phyloP scores from a whole-genome alignment of 1,284 basidiomycete species.

The Vanrija humicola region DNA sequence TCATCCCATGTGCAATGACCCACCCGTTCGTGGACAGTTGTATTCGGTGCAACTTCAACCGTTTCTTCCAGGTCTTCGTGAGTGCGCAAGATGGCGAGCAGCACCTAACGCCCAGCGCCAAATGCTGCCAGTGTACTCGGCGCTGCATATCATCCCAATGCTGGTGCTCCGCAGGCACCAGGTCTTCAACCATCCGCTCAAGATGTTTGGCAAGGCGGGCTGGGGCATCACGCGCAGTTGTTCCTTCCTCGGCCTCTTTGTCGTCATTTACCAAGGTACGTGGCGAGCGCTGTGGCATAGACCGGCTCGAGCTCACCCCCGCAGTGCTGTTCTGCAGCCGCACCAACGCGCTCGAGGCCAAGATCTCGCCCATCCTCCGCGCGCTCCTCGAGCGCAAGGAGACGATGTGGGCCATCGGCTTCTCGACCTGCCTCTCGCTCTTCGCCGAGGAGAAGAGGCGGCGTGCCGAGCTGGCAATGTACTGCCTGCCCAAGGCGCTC shows the following conservation, averaged over 20 bases:
- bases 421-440: constrained; percentile 70
- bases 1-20: constrained; percentile 60
- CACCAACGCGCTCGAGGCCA: constrained; percentile 43
- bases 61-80: constrained; percentile 72
- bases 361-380: constrained; percentile 50
- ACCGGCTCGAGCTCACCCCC: background rate
- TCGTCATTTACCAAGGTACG: constrained; percentile 78
- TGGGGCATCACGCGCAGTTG: constrained; percentile 78
- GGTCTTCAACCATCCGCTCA: constrained; percentile 56
- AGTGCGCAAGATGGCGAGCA: constrained; percentile 6
- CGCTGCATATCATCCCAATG: constrained; percentile 82
- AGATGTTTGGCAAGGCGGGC: constrained; percentile 62
- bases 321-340: constrained; percentile 62
- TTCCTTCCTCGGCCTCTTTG: constrained; percentile 81
- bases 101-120: constrained; percentile 50
- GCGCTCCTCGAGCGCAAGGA: constrained; percentile 62
- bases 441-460: constrained; percentile 74
- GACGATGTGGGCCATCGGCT: constrained; percentile 72
- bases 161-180: constrained; percentile 63
- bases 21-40: constrained; percentile 79
- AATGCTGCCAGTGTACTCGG: constrained; percentile 77
- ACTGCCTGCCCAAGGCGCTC: constrained; percentile 85
- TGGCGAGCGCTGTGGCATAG: constrained; percentile 1
- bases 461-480: constrained; percentile 63
- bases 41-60: constrained; percentile 61